Evolutionary conservation across 257 asterid genomes (phyloP).

Genomic region (Salvia splendens): DNA sequence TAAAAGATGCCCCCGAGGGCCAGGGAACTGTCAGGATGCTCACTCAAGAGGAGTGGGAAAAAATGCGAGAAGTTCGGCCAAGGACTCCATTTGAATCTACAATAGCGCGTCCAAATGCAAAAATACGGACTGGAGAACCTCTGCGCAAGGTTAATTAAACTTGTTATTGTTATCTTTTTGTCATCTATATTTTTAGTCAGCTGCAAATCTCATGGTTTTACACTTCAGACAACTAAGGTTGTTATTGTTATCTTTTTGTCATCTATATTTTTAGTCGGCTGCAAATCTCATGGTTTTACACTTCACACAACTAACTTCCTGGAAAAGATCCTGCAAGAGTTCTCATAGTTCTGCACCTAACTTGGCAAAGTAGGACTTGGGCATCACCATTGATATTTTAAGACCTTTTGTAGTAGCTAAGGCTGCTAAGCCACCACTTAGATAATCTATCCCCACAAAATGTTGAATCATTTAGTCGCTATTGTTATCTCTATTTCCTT

Average conservation of each 20-base stretch:
- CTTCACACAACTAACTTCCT: not conserved
- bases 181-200: not conserved
- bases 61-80: slow-evolving; percentile 66
- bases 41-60: slow-evolving; percentile 88
- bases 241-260: not conserved
- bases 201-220: not conserved
- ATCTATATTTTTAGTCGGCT: not conserved
- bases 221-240: not conserved
- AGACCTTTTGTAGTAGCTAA: not conserved
- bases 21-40: slow-evolving; percentile 94
- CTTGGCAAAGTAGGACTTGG: not conserved
- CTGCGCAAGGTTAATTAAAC: slow-evolving; percentile 45
- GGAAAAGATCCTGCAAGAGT: not conserved
- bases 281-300: not conserved
- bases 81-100: slow-evolving; percentile 90
- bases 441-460: not conserved
- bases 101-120: slow-evolving; percentile 74
- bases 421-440: not conserved
- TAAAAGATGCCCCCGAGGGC: slow-evolving; percentile 84
- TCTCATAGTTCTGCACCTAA: no score
- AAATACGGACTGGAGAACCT: slow-evolving; percentile 57
- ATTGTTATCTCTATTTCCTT: not conserved
- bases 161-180: not conserved
- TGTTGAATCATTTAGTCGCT: not conserved
- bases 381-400: not conserved